A percentile compares a stretch with the other conserved stretches of the same genome.
Evolutionary conservation across 1,284 basidiomycete genomes (phyloP).

Genomic region (Ustilago tritici): DNA sequence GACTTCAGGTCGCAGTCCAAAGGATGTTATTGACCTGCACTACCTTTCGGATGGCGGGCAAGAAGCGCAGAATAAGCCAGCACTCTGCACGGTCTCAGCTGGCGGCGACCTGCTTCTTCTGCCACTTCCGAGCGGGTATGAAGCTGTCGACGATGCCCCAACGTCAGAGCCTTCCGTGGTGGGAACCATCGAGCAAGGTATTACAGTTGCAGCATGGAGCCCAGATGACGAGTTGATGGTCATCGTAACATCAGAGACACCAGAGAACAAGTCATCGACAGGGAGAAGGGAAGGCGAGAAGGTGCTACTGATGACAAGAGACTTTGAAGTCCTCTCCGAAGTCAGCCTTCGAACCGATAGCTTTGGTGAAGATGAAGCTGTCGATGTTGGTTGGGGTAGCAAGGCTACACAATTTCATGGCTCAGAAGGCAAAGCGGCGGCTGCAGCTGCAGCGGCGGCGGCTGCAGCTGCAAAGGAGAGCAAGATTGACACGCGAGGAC

Average conservation of each 20-base stretch:
- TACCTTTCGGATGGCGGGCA: constrained; percentile 63
- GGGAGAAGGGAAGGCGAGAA: constrained; percentile 72
- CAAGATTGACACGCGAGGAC: constrained; percentile 56
- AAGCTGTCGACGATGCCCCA: constrained; percentile 20
- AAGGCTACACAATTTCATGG: constrained; percentile 98
- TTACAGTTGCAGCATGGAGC: constrained; percentile 86
- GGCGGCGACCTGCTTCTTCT: constrained; percentile 65
- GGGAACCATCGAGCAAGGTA: constrained; percentile 86
- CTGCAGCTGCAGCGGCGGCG: constrained; percentile 73
- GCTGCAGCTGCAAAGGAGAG: constrained; percentile 68
- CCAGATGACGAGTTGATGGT: constrained; percentile 88
- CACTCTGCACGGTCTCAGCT: constrained; percentile 58
- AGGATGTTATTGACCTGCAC: constrained; percentile 53
- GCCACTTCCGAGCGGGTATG: constrained; percentile 24
- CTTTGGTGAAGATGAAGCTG: constrained; percentile 90
- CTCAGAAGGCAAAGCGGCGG: constrained; percentile 88
- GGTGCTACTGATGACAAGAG: constrained; percentile 86
- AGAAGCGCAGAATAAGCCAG: constrained; percentile 50
- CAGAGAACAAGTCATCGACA: constrained; percentile 22
- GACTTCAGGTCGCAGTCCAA: constrained; percentile 13
- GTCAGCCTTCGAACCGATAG: constrained; percentile 78
- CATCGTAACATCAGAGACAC: constrained; percentile 71
- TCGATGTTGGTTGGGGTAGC: constrained; percentile 97
- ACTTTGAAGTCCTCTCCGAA: constrained; percentile 89
- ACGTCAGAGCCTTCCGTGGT: constrained; percentile 54